Evolutionary conservation across 331 rosid genomes (phyloP).

Genomic region (Dryas integrifolia): DNA sequence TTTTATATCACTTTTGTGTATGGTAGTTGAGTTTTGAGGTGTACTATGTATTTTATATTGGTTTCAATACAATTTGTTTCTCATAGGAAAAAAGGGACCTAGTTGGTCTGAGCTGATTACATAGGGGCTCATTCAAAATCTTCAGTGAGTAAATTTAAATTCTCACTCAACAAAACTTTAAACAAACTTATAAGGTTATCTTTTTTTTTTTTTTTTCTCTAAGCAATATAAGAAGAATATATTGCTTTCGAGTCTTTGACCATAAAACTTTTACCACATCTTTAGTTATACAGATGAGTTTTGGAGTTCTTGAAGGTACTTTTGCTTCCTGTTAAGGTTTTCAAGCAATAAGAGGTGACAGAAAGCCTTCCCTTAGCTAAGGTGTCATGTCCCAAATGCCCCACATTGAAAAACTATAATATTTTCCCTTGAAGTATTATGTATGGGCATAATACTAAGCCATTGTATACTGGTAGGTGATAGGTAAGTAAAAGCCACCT

Average conservation of each 20-base stretch:
- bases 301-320: not conserved
- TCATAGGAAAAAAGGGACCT: not conserved
- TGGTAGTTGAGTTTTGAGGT: too few relatives aligned
- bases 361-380: not conserved
- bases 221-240: not conserved
- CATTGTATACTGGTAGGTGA: not conserved
- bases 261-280: not conserved
- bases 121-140: not conserved
- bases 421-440: not conserved
- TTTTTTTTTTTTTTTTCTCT: not conserved
- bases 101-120: not conserved
- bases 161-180: not conserved
- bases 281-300: not conserved
- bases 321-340: not conserved
- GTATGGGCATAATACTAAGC: not conserved
- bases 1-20: too few relatives aligned
- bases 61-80: not conserved
- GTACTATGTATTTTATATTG: not conserved
- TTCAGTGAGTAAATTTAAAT: not conserved
- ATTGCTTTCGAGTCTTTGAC: not conserved
- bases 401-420: not conserved
- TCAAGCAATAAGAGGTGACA: not conserved
- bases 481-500: not conserved
- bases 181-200: not conserved
- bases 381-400: not conserved